phyloP scores from a whole-genome alignment of 768 basidiomycete genomes.

The Tulasnella sp. region DNA sequence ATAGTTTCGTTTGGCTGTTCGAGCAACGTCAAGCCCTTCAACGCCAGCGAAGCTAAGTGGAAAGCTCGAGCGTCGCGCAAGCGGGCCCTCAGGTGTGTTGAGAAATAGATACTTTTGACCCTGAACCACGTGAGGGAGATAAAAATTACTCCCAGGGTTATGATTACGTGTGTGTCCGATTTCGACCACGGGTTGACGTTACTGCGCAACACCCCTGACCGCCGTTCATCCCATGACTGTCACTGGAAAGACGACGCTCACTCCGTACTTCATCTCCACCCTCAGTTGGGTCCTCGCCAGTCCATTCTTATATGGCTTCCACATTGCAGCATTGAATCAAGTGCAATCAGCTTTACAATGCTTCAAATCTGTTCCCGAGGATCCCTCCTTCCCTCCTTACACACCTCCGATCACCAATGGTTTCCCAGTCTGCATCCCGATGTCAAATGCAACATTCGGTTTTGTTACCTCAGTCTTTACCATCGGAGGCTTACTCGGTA shows the following conservation, averaged over 20 bases:
- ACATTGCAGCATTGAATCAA: constrained; percentile 88
- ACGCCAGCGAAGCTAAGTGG: not conserved
- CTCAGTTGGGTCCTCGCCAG: constrained; percentile 16
- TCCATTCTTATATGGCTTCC: constrained; percentile 71
- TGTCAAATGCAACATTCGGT: constrained; percentile 74
- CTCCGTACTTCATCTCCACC: constrained; percentile 14
- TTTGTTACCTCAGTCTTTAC: constrained; percentile 83
- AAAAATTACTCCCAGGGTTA: not conserved
- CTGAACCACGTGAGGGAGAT: not conserved
- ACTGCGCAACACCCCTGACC: not conserved
- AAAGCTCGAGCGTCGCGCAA: not conserved
- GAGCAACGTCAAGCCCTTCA: not conserved
- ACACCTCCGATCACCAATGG: not conserved
- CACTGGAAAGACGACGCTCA: not conserved
- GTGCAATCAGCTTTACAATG: constrained; percentile 49
- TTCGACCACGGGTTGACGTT: not conserved
- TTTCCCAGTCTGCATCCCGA: constrained; percentile 71
- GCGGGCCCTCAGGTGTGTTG: not conserved
- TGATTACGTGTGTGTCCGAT: not conserved
- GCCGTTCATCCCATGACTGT: not conserved
- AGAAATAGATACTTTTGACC: not conserved
- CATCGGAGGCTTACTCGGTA: constrained; percentile 79
- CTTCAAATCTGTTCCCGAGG: constrained; percentile 2
- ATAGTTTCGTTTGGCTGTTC: not conserved
- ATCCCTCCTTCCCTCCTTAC: not conserved